A percentile compares a stretch with the other conserved stretches of the same genome.
Evolutionary conservation across 345 rosid genomes (phyloP).

Genomic region (Diplotaxis tenuifolia): DNA sequence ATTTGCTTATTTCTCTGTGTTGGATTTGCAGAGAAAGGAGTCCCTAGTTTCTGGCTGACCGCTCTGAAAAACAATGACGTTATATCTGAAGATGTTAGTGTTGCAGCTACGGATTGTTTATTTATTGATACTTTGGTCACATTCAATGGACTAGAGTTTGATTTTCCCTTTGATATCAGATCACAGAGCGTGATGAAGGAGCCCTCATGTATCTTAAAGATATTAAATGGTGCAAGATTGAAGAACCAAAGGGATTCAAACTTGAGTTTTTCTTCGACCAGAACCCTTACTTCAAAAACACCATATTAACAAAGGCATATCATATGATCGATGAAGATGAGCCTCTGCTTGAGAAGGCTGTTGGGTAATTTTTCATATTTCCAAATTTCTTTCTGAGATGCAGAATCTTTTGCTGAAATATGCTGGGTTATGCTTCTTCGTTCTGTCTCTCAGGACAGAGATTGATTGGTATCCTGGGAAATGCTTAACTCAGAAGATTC

Average conservation of each 20-base stretch:
- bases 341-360: slow-evolving; percentile 83
- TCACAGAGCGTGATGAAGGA: slow-evolving; percentile 83
- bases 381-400: neutral
- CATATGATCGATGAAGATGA: slow-evolving; percentile 89
- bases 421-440: neutral
- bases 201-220: slow-evolving; percentile 74
- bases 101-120: neutral
- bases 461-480: slow-evolving; percentile 90
- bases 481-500: slow-evolving; percentile 80
- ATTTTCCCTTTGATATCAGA: slow-evolving; percentile 37
- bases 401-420: slow-evolving; percentile 15
- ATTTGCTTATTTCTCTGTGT: neutral
- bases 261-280: slow-evolving; percentile 50
- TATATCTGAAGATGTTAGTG: slow-evolving; percentile 39
- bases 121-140: too few species aligned
- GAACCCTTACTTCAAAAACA: slow-evolving; percentile 66
- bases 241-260: slow-evolving; percentile 86
- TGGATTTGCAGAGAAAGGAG: slow-evolving; percentile 74
- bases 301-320: slow-evolving; percentile 69
- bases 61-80: slow-evolving; percentile 94
- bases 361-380: slow-evolving; percentile 49
- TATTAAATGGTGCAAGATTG: slow-evolving; percentile 74
- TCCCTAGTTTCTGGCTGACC: slow-evolving; percentile 84
- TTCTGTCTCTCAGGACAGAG: slow-evolving; percentile 47
- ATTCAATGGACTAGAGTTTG: too few species aligned